These are phyloP conservation scores for Suillus plorans DNA, from an alignment of 768 basidiomycete species.

Conservation along the genomic window DNA sequence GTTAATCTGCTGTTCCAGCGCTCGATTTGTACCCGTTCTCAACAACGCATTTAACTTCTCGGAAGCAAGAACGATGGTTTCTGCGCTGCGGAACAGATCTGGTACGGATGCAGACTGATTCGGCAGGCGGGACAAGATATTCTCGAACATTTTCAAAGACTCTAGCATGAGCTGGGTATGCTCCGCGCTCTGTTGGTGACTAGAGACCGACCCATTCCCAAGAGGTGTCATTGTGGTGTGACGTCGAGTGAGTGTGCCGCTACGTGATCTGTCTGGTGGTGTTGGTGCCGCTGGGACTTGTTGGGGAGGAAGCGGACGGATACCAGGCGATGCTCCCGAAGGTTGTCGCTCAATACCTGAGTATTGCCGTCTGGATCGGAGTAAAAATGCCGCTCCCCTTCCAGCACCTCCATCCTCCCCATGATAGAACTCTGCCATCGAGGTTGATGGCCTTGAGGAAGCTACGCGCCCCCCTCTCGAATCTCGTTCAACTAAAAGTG, in stretches of 20 bases:
- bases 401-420: slow-evolving; percentile 13
- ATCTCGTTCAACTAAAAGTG: slow-evolving; percentile 20
- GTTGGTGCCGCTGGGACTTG: slow-evolving; percentile 19
- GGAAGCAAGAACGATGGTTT: slow-evolving; percentile 62
- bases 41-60: slow-evolving; percentile 66
- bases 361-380: slow-evolving; percentile 24
- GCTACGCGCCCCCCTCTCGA: slow-evolving; percentile 18
- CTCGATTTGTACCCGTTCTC: slow-evolving; percentile 51
- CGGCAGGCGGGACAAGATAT: slow-evolving; percentile 57
- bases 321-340: slow-evolving; percentile 16
- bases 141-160: slow-evolving; percentile 67
- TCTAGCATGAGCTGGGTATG: slow-evolving; percentile 74
- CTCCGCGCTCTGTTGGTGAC: slow-evolving; percentile 40
- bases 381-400: slow-evolving; percentile 14
- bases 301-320: slow-evolving; percentile 12
- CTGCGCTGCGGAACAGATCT: slow-evolving; percentile 62
- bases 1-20: slow-evolving; percentile 73
- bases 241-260: slow-evolving; percentile 12
- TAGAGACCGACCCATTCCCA: slow-evolving; percentile 13
- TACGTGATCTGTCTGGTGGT: slow-evolving; percentile 13
- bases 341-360: slow-evolving; percentile 11
- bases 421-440: slow-evolving; percentile 52
- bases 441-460: slow-evolving; percentile 47
- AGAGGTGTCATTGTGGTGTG: slow-evolving; percentile 20
- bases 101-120: slow-evolving; percentile 41